Evolutionary conservation across 2,329 filamentous ascomycete genomes (phyloP), one percentile per base, ranked within the genome.

Genomic region (Penicillium capsulatum): DNA sequence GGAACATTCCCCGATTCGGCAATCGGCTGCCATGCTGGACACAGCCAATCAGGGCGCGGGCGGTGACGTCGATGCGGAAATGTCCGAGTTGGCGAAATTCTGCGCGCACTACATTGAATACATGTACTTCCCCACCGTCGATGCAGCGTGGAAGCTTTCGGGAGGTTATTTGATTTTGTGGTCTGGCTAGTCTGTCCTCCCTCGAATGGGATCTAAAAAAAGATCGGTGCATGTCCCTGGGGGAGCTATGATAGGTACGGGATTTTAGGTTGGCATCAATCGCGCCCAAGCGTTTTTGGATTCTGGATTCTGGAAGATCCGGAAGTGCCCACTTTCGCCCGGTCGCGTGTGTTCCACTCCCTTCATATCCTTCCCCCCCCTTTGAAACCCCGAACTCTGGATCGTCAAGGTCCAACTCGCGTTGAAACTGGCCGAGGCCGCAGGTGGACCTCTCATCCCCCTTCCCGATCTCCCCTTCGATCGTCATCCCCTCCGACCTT

Each of bases 401-500:
- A 22, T 22, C 19, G 19, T 22, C 19, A 22, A 22, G 19, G 19
- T 22, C 19, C 5, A 22, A 22, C 5, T 5, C 19, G 19, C 19
- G 19, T 22, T 22, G 19, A 22, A 22, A 22, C 19, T 22, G 19
- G 19, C 19, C 19, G 19, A 22, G 26, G 26, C 36, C 37, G 40
- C 40, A 36, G 36, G 37, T 46, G 40, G 41, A 39, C 35, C 32
- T 14, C 4, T 14, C 47, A 34, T 35, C 28, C 45, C 31, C 35
- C 40, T 34, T 38, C 36, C 39, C 37, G 42, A 40, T 45, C 42
- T 16, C 37, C 43, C 38, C 42, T 42, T 32, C 47, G 35, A 47
- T 49, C 50, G 50, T 52, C 50, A 53, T 51, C 51, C 49, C 45
- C 45, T 39, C 49, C 42, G 42, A 47, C 50, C 52, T 51, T 56